A percentile compares a stretch with the other conserved stretches of the same genome.
phyloP scores from a whole-genome alignment of 331 rosid genomes.

The Cydonia oblonga region DNA sequence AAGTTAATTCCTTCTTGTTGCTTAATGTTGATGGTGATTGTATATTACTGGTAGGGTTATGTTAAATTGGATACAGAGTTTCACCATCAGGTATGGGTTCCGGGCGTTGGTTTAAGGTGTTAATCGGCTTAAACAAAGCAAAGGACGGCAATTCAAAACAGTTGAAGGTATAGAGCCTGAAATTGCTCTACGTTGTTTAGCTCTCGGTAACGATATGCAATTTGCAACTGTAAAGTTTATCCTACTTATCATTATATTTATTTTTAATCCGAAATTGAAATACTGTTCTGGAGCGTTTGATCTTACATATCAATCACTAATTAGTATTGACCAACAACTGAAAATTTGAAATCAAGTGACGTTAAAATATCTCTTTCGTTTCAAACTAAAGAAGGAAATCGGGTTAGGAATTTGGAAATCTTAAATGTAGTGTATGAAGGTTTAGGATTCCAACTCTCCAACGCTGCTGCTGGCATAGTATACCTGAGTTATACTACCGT shows the following conservation, averaged over 20 bases:
- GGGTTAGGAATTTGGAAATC: not conserved
- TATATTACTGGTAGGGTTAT: conserved; percentile 17
- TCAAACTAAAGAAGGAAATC: not conserved
- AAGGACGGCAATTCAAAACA: conserved; percentile 1
- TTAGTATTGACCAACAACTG: too few relatives aligned
- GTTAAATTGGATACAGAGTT: conserved; percentile 9
- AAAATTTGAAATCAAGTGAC: too few relatives aligned
- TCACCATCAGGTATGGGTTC: conserved; percentile 56
- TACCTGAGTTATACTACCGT: not conserved
- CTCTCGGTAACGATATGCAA: too few relatives aligned
- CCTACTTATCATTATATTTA: too few relatives aligned
- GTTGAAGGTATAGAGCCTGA: too few relatives aligned
- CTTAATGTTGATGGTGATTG: conserved; percentile 7
- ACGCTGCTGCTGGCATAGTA: not conserved
- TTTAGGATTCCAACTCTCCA: not conserved
- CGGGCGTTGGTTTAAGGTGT: conserved; percentile 78
- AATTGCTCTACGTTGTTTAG: too few relatives aligned
- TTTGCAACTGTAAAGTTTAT: too few relatives aligned
- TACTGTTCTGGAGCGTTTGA: too few relatives aligned
- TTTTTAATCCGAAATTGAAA: too few relatives aligned
- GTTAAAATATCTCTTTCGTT: too few relatives aligned
- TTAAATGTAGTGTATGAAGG: not conserved
- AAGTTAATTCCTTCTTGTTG: not conserved
- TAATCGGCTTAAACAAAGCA: conserved; percentile 49
- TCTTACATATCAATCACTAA: too few relatives aligned